These are phyloP conservation scores for Ceratocystiopsis sp. DNA, from an alignment of 2,329 filamentous ascomycete genomes.

Conservation along the genomic window DNA sequence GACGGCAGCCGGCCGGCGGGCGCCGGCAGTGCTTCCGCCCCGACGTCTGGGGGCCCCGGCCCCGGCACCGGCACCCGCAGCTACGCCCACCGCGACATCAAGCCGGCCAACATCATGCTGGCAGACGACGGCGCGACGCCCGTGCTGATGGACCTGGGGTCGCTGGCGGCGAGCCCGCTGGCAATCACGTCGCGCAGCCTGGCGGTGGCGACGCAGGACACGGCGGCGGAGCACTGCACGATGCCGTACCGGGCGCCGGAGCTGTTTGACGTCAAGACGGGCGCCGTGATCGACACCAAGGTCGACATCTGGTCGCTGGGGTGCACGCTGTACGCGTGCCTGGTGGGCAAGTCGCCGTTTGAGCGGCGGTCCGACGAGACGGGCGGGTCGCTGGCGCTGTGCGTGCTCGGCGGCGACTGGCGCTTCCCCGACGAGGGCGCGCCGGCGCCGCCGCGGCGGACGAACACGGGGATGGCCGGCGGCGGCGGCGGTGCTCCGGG, in stretches of 20 bases:
- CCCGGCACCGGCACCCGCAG: conserved; percentile 25
- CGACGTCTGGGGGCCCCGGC: conserved; percentile 26
- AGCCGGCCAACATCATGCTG: conserved; percentile 86
- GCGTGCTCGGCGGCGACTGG: conserved; percentile 88
- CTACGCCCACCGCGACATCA: conserved; percentile 85
- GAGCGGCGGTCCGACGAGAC: conserved; percentile 94
- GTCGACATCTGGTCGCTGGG: conserved; percentile 96
- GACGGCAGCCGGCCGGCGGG: conserved; percentile 14
- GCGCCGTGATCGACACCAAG: conserved; percentile 80
- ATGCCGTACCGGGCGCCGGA: conserved; percentile 98
- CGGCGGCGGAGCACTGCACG: conserved; percentile 86
- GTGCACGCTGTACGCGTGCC: conserved; percentile 92
- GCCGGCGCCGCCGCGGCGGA: conserved; percentile 29
- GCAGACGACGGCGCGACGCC: conserved; percentile 74
- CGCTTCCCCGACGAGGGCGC: conserved; percentile 78
- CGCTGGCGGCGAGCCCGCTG: conserved; percentile 70
- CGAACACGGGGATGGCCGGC: conserved; percentile 14
- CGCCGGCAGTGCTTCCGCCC: not conserved
- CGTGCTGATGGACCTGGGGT: conserved; percentile 95
- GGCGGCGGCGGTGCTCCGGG: conserved; percentile 12
- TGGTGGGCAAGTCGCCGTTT: conserved; percentile 93
- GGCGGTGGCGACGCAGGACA: conserved; percentile 84
- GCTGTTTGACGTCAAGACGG: conserved; percentile 94
- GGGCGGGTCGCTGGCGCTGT: conserved; percentile 81
- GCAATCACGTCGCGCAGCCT: conserved; percentile 79